Conservation (phyloP, 768 basidiomycete species). For the Collybia nuda region DNA sequence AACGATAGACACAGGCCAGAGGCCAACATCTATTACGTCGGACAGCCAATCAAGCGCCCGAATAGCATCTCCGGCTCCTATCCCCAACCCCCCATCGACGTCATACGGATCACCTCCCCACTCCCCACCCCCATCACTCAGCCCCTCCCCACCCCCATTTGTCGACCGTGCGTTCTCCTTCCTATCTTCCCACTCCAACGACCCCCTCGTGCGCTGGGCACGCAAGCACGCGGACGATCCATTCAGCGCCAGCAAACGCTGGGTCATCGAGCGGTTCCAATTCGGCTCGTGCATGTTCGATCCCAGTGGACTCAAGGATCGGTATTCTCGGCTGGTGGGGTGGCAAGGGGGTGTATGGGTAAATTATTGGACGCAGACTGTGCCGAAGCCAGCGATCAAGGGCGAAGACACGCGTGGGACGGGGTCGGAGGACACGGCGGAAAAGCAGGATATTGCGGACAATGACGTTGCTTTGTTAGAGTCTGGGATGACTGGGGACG, state of each 20-base stretch:
- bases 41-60: not conserved
- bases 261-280: conserved; percentile 56
- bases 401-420: not conserved
- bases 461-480: conserved; percentile 19
- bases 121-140: conserved; percentile 12
- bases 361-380: conserved; percentile 60
- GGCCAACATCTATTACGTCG: too few relatives aligned
- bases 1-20: not conserved
- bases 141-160: conserved; percentile 16
- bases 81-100: not conserved
- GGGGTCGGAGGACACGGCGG: conserved; percentile 2
- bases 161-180: conserved; percentile 37
- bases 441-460: conserved; percentile 9
- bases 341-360: conserved; percentile 58
- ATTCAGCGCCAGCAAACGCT: conserved; percentile 44
- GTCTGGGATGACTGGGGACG: conserved; percentile 16
- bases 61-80: not conserved
- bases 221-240: conserved; percentile 55
- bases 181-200: conserved; percentile 39
- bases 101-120: conserved; percentile 6
- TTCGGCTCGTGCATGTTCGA: conserved; percentile 63
- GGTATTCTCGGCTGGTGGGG: conserved; percentile 45
- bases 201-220: conserved; percentile 47
- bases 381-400: conserved; percentile 14
- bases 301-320: conserved; percentile 43